Conservation (phyloP, 148 eudicot genomes). For the Oxyria digyna region DNA sequence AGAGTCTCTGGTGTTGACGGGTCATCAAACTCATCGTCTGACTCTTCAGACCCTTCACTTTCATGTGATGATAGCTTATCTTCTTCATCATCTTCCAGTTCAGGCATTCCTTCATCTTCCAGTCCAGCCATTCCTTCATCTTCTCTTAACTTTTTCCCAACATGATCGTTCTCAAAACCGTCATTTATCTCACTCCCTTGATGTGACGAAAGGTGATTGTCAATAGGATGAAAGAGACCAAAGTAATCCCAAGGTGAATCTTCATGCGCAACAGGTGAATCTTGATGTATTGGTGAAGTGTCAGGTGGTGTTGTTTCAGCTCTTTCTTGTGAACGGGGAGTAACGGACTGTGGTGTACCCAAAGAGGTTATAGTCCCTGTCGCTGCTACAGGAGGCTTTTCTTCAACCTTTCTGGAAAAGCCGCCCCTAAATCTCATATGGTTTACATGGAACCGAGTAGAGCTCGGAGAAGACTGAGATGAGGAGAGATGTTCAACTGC, state of each 20-base stretch:
- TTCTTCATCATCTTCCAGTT: conserved; percentile 33
- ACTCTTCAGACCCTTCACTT: conserved; percentile 32
- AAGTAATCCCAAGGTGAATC: conserved; percentile 87
- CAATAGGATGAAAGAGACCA: conserved; percentile 69
- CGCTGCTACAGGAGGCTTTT: conserved; percentile 43
- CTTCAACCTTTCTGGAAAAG: conserved; percentile 59
- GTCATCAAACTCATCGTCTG: conserved; percentile 90
- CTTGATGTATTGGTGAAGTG: conserved; percentile 13
- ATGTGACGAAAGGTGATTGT: conserved; percentile 45
- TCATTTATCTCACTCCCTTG: conserved; percentile 30
- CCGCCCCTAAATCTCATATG: conserved; percentile 66
- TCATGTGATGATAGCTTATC: conserved; percentile 25
- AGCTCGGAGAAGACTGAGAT: conserved; percentile 47
- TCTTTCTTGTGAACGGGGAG: conserved; percentile 34
- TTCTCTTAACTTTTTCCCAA: conserved; percentile 20
- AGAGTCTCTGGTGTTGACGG: conserved; percentile 48
- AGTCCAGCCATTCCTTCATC: conserved; percentile 29
- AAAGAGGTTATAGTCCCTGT: conserved; percentile 45
- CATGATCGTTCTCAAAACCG: conserved; percentile 24
- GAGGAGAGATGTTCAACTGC: conserved; percentile 28
- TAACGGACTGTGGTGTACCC: conserved; percentile 29
- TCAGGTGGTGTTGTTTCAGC: conserved; percentile 32
- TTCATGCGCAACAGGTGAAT: conserved; percentile 13
- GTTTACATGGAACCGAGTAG: conserved; percentile 38
- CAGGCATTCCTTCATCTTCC: conserved; percentile 37